Base-by-base conservation (phyloP, 768 basidiomycete species). In the Mycena metata region DNA sequence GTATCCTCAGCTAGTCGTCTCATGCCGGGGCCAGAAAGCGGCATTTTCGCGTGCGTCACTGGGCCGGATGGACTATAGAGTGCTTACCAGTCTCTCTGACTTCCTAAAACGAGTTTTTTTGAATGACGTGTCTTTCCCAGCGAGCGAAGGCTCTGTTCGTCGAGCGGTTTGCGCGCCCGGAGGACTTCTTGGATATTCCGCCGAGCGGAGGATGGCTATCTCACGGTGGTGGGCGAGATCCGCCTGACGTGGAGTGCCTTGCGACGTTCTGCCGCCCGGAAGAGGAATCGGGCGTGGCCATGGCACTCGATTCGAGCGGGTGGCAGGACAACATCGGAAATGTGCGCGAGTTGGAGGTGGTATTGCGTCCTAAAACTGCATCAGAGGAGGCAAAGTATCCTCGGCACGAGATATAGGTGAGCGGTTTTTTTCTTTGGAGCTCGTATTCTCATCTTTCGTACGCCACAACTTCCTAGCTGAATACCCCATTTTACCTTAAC, bases 251-350 rank as follows among this genome's bases (percentile, higher is more conserved):
- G 33, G 21, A 47, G 1, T 60, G 21, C 50, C 11, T 60, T 39
- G 66, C 58, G 59, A 67, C 58, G n/a, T 67, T 67, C 24, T 67
- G 59, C 26, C 66, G 51, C 21, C 15, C 39, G 16, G 66, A 67
- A 3, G 41, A 19, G 30, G 49, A 19, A 2, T 46, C 33, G 1
- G 17, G 17, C 23, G 50, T 5, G 16, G 24, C 26, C 24, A 9
- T 59, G 7, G 33, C n/a, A 17, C 65, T 66, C 11, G 57, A 66
- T 33, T 12, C 58, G 21, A 66, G 58, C 42, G 65, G 58, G 13
- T 66, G 65, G 65, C 23, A 8, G 9, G 58, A 60, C 13, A 66
- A 46, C 17, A 66, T 66, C 9, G 23, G 33, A 1, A 66, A 66
- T 60, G 65, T 66, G 26, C 65, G 58, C 16, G 65, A 66, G 36